Evolutionary conservation across 331 rosid species (phyloP), one percentile per base, ranked within the genome.

Genomic region (Quercus phellos): DNA sequence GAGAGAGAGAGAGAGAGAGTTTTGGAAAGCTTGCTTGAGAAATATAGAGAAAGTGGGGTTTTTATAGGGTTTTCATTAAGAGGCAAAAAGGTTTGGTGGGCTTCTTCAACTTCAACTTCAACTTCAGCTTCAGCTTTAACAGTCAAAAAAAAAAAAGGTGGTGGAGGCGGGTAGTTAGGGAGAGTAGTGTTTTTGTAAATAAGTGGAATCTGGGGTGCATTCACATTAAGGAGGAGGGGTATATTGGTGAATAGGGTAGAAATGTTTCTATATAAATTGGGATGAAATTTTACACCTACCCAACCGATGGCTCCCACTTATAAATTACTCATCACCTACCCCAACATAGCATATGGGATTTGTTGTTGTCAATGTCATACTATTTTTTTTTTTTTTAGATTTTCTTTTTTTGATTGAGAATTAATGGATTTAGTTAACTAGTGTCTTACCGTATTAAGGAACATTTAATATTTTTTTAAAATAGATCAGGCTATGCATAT

Each of bases 1-100:
- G 73, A 38, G 70, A 60, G 61, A 32, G 22, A 1, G 30, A 3
- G 67, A 60, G 38, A 4, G 68, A 61, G 13, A 27, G 24, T 3
- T 16, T 26, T 19, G 6, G 32, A 10, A 19, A 14, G 68, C 43
- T 74, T 11, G 58, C 68, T 68, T 46, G 84, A 61, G 71, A 51
- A 42, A 32, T 30, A 5, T 4, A 43, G 54, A 5, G 43, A 61
- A 3, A 4, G 59, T 29, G 22, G 72, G 71, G 66, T 83, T 76
- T 86, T 83, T 81, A 86, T 81, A 78, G 74, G 79, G 67, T 46
- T 81, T 60, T 38, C 12, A 0, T 26, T 46, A 4, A 2, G 21
- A 7, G 72, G 17, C 4, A 9, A 14, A 63, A 2, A 68, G 26
- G 72, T 8, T 50, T 19, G 54, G 64, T 53, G 16, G 34, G 55